Evolutionary conservation across 352 stramenopile species (phyloP).

Genomic region (Phytophthora citrophthora): DNA sequence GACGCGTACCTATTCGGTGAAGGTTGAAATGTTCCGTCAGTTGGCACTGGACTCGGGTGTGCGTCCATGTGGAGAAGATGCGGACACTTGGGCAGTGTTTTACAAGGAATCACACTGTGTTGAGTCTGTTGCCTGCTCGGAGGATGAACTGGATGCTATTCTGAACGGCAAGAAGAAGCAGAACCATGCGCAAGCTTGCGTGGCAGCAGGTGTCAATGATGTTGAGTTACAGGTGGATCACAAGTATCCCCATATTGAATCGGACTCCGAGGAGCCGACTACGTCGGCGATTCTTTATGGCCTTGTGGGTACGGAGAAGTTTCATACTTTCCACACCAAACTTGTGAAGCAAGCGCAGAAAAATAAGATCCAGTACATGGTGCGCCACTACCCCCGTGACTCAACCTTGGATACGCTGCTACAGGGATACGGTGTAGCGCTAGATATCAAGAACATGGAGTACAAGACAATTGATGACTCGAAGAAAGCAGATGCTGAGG

Average conservation of each 20-base stretch:
- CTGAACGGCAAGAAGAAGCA: conserved; percentile 34
- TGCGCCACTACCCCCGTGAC: conserved; percentile 79
- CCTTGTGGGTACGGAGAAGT: conserved; percentile 67
- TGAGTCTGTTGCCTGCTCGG: conserved; percentile 67
- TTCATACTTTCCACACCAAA: conserved; percentile 74
- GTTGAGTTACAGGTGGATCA: conserved; percentile 73
- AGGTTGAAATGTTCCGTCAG: conserved; percentile 87
- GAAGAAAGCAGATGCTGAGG: conserved; percentile 56
- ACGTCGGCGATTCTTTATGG: conserved; percentile 87
- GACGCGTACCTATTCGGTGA: conserved; percentile 80
- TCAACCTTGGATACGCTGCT: conserved; percentile 77
- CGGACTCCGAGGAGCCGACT: conserved; percentile 7
- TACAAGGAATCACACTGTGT: conserved; percentile 74
- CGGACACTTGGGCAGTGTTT: conserved; percentile 73
- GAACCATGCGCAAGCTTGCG: conserved; percentile 44
- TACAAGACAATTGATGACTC: conserved; percentile 96
- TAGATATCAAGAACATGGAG: conserved; percentile 98
- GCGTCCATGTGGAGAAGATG: conserved; percentile 57
- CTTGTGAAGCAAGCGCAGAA: conserved; percentile 63
- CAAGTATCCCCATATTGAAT: conserved; percentile 61
- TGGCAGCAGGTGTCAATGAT: conserved; percentile 73
- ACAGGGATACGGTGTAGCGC: conserved; percentile 91
- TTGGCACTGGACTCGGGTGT: conserved; percentile 74
- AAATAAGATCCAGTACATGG: conserved; percentile 80
- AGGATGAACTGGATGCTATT: conserved; percentile 49